Evolutionary conservation across 768 basidiomycete genomes (phyloP), one percentile per base, ranked within the genome.

Genomic region (Agaricus bisporus): DNA sequence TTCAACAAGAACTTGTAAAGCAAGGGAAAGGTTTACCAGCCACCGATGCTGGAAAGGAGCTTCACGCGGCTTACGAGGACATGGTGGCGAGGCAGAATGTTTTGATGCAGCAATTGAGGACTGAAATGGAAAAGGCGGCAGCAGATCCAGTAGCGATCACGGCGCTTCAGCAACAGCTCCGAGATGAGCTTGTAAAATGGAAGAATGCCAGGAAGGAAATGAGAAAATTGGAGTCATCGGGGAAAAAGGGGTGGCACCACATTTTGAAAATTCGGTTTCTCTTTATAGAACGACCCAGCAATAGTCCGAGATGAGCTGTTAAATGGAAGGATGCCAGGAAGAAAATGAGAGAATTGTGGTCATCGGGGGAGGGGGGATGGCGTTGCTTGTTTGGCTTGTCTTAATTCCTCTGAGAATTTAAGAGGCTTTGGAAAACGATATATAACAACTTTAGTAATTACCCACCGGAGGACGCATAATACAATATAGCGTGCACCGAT

Each of bases 1-100:
- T 56, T 36, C 56, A 56, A 47, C 32, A 51, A 14, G 56, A 56
- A 26, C 44, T 56, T 17, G 45, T 56, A 18, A 39, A 56, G 29
- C 38, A 48, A 26, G 38, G 38, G 26, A 38, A 43, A 29, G 17
- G 11, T 5, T 22, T 56, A 12, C 44, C 50, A 8, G 20, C 32
- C 14, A 56, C 56, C 15, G 38, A 45, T 12, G 56, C 50, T 8
- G 56, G 56, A 14, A 8, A 48, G 22, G 36, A 52, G n/a, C 38
- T 52, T 7, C 48, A 51, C 2, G 47, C 36, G 7, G 18, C 32
- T 5, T 14, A 48, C 32, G 42, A 18, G 32, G 50, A 51, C 11
- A 15, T 41, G 12, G 17, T 48, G 12, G 37, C 37, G 28, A 56
- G 18, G 20, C 56, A 56, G 45, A 14, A 46, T 5, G 45, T 41